phyloP scores from a whole-genome alignment of 2,329 filamentous ascomycete genomes.

The Incumbomyces lentus region DNA sequence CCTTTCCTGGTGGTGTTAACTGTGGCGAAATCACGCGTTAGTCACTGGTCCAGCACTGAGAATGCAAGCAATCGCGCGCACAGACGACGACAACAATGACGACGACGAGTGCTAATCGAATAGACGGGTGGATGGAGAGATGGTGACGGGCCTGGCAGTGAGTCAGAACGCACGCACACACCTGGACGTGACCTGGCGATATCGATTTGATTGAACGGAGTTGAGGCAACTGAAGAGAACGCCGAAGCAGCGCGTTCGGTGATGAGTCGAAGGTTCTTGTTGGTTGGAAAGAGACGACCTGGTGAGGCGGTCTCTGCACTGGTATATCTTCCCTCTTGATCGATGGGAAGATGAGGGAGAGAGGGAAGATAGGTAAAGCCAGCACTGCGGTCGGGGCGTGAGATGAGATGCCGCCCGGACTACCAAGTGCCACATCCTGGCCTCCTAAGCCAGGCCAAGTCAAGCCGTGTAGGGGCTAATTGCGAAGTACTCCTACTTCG shows the following conservation, averaged over 20 bases:
- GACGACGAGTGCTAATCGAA: not conserved
- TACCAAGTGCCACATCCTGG: no score
- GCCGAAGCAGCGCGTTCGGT: slow-evolving; percentile 8
- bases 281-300: slow-evolving; percentile 18
- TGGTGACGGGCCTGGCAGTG: not conserved
- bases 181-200: slow-evolving; percentile 4
- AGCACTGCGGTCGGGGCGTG: not conserved
- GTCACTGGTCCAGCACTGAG: not conserved
- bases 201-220: slow-evolving; percentile 6
- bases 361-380: slow-evolving; percentile 11
- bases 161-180: slow-evolving; percentile 2
- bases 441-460: no score
- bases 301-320: slow-evolving; percentile 14
- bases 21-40: not conserved
- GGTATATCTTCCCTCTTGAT: slow-evolving; percentile 19
- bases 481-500: no score
- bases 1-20: not conserved
- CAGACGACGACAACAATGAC: not conserved
- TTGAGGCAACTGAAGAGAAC: slow-evolving; percentile 1
- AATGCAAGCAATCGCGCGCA: slow-evolving; percentile 1
- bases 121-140: not conserved
- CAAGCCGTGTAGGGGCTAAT: no score
- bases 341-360: slow-evolving; percentile 15
- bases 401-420: no score
- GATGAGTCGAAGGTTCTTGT: slow-evolving; percentile 16